Base-by-base conservation (phyloP, 1,284 basidiomycete genomes). In the Melampsora americana region DNA sequence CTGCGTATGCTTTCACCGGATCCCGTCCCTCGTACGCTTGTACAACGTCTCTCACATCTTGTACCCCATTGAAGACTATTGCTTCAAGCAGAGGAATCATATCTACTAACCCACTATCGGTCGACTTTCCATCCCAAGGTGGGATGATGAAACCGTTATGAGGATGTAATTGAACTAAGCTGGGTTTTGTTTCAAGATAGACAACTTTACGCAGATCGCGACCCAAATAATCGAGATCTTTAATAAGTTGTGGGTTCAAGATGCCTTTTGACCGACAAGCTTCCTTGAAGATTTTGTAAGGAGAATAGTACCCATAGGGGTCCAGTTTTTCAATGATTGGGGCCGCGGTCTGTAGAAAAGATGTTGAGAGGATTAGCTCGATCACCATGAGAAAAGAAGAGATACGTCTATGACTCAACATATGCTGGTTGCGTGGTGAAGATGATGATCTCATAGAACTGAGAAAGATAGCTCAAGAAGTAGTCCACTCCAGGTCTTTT, bases 381-480 rank as follows among this genome's bases (percentile, higher is more conserved):
- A 28, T 64, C 2, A 20, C 26, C 1, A 60, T n/a, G 42, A 59
- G n/a, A 68, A 59, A 42, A 46, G 46, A 53, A n/a, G 61, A 53
- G 56, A 18, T 35, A 11, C 28, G 26, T 5, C 53, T 35, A 59
- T 60, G 32, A 86, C 91, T 77, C 80, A 66, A 94, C 93, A 83
- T 95, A 98, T 80, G 88, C 86, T 70, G 92, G 89, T 84, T 97
- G 93, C 11, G 89, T 88, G 16, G 95, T 97, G 85, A 98, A 99
- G 73, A 99, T 86, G 28, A 99, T 95, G 78, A 99, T 89, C 85
- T 99, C 95, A 84, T 93, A 99, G 84, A 97, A 98, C 81, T 97
- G 95, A 0, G 93, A 93, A 60, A 99, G 87, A 83, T 99, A 98
- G 44, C 89, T 94, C 67, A 99, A 86, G 87, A 98, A 99, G 84